Evolutionary conservation across 73 alveolate species (phyloP).

Genomic region (Paramecium caudatum): DNA sequence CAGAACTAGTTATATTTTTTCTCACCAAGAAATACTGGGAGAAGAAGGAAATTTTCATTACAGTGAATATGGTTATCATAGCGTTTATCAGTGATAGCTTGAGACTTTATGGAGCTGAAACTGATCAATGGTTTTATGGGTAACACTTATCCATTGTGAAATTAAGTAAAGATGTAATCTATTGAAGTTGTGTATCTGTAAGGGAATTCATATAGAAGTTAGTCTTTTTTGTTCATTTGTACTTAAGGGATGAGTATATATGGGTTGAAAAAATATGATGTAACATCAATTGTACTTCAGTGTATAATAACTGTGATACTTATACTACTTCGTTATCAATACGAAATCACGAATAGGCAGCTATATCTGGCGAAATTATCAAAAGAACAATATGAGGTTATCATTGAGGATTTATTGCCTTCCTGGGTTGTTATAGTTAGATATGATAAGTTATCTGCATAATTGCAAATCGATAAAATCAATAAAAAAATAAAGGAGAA

Average conservation of each 20-base stretch:
- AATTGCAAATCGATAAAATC: slow-evolving; percentile 12
- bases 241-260: neutral
- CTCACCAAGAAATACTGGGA: slow-evolving; percentile 28
- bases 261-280: neutral
- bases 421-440: slow-evolving; percentile 52
- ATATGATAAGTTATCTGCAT: slow-evolving; percentile 27
- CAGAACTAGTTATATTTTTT: neutral
- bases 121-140: neutral
- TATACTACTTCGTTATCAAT: slow-evolving; percentile 6
- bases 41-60: neutral
- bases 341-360: slow-evolving; percentile 16
- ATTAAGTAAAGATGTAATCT: neutral
- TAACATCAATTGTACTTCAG: neutral
- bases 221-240: neutral
- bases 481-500: slow-evolving; percentile 31
- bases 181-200: neutral
- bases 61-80: neutral
- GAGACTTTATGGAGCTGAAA: neutral
- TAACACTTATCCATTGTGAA: slow-evolving; percentile 7
- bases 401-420: slow-evolving; percentile 47
- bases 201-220: neutral
- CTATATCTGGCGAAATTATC: neutral
- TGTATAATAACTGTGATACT: neutral
- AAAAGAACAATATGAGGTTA: slow-evolving; percentile 29
- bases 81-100: neutral